phyloP scores from a whole-genome alignment of 2,329 filamentous ascomycete species.

The Cadophora gregata region DNA sequence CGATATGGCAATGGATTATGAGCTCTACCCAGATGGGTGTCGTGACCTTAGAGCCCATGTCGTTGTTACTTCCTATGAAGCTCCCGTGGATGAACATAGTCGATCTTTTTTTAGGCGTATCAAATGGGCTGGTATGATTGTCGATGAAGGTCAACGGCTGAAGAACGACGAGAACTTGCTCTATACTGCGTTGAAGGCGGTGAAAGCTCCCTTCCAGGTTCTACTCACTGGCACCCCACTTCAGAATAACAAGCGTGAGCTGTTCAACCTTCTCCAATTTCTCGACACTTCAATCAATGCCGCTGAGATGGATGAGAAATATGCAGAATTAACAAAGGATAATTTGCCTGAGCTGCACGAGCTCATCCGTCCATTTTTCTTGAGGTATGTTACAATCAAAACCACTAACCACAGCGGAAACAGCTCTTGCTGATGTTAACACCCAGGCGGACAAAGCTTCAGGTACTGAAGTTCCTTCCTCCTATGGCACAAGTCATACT shows the following conservation, averaged over 20 bases:
- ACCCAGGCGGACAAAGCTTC: conserved; percentile 78
- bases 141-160: conserved; percentile 93
- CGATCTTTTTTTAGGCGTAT: conserved; percentile 70
- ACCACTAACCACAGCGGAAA: not conserved
- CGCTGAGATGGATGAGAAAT: conserved; percentile 74
- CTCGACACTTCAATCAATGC: conserved; percentile 76
- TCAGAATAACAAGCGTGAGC: conserved; percentile 92
- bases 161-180: conserved; percentile 91
- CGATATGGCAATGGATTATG: conserved; percentile 78
- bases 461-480: conserved; percentile 89
- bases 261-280: conserved; percentile 97
- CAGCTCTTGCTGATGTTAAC: conserved; percentile 15
- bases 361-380: conserved; percentile 75
- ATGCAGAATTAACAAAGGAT: conserved; percentile 78
- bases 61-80: conserved; percentile 94
- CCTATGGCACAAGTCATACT: conserved; percentile 95
- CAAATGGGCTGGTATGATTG: conserved; percentile 85
- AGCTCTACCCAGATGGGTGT: conserved; percentile 75
- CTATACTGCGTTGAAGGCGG: conserved; percentile 73
- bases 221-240: conserved; percentile 84
- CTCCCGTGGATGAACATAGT: conserved; percentile 75
- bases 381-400: conserved; percentile 48
- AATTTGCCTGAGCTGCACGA: conserved; percentile 83
- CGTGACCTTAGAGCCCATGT: conserved; percentile 84
- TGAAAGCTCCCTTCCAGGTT: conserved; percentile 83